Percentiles rank a stretch among this genome's conserved stretches.
phyloP scores from a whole-genome alignment of 257 asterid genomes.

The Solanum acaule region DNA sequence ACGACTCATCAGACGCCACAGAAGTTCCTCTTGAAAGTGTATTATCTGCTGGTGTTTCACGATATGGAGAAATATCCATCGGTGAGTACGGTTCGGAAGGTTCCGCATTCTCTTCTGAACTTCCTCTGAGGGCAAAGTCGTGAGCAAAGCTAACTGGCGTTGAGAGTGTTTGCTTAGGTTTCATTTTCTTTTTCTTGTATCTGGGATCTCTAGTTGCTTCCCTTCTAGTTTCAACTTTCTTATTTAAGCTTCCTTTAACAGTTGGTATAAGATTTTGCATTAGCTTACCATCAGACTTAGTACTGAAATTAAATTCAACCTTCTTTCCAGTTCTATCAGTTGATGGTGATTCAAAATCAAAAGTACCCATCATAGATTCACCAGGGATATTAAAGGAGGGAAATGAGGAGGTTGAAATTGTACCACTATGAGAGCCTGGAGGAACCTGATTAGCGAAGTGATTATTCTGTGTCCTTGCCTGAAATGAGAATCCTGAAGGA shows the following conservation, averaged over 20 bases:
- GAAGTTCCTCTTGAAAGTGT: slow-evolving; percentile 58
- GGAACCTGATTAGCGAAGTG: slow-evolving; percentile 13
- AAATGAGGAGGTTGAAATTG: slow-evolving; percentile 22
- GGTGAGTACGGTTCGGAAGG: slow-evolving; percentile 70
- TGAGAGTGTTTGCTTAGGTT: slow-evolving; percentile 36
- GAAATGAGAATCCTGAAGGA: slow-evolving; percentile 36
- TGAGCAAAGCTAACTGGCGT: slow-evolving; percentile 31
- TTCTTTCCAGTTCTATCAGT: slow-evolving; percentile 33
- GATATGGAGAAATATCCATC: slow-evolving; percentile 89
- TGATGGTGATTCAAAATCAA: slow-evolving; percentile 28
- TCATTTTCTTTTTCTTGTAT: slow-evolving; percentile 73
- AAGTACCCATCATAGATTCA: slow-evolving; percentile 16
- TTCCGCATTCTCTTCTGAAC: slow-evolving; percentile 29
- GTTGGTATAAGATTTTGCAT: slow-evolving; percentile 42
- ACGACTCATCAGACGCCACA: slow-evolving; percentile 59
- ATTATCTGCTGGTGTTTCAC: slow-evolving; percentile 40
- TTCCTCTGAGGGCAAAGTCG: slow-evolving; percentile 33
- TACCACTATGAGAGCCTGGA: slow-evolving; percentile 16
- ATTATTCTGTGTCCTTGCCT: slow-evolving; percentile 23
- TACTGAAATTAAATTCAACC: slow-evolving; percentile 43
- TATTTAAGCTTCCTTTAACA: slow-evolving; percentile 32
- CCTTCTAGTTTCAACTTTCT: slow-evolving; percentile 51
- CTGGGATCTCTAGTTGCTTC: slow-evolving; percentile 47
- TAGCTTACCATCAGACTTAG: slow-evolving; percentile 28
- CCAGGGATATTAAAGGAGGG: slow-evolving; percentile 19